Evolutionary conservation across 768 basidiomycete genomes (phyloP).

Genomic region (Pulveroboletus sp.): DNA sequence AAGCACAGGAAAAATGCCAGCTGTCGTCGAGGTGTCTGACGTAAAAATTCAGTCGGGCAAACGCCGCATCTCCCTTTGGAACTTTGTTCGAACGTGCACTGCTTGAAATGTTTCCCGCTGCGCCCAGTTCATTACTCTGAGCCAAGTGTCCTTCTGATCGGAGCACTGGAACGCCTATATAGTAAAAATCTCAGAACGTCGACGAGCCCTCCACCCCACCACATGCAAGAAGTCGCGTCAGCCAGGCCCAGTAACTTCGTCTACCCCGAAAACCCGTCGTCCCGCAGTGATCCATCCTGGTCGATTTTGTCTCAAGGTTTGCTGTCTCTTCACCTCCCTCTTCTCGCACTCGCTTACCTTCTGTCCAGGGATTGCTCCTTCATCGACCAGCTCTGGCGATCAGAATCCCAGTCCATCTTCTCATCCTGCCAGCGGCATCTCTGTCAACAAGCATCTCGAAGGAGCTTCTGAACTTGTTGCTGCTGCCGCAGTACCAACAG

Average conservation of each 20-base stretch:
- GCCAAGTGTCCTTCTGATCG: too few species aligned
- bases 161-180: too few species aligned
- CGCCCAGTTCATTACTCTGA: too few species aligned
- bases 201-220: background rate
- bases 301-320: constrained; percentile 15
- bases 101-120: too few species aligned
- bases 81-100: too few species aligned
- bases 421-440: constrained; percentile 6
- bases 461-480: background rate
- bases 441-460: too few species aligned
- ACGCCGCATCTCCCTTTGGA: too few species aligned
- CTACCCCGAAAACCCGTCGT: background rate
- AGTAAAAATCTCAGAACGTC: background rate
- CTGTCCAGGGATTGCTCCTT: constrained; percentile 5
- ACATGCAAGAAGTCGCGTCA: background rate
- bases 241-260: background rate
- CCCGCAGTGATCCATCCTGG: background rate
- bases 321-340: background rate
- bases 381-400: background rate
- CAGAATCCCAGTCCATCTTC: constrained; percentile 1
- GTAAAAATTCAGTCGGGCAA: too few species aligned
- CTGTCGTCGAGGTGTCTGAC: too few species aligned
- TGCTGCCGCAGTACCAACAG: background rate
- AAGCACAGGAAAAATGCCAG: too few species aligned
- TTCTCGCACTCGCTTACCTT: background rate